Evolutionary conservation across 2,329 filamentous ascomycete species (phyloP).

Genomic region (Fusarium nanum): DNA sequence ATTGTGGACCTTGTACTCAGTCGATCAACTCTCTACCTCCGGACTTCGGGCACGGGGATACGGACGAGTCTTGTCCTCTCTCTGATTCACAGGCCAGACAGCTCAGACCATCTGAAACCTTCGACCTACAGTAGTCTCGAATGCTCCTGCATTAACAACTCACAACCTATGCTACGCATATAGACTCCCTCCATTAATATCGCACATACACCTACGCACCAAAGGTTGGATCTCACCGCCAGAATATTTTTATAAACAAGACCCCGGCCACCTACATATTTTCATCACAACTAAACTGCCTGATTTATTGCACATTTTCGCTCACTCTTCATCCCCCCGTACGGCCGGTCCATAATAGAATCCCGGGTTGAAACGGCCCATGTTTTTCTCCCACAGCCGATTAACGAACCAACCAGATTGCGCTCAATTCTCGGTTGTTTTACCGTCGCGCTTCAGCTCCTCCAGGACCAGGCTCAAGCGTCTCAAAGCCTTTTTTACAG

Average conservation of each 20-base stretch:
- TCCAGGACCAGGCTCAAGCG: constrained; percentile 13
- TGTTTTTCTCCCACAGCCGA: constrained; percentile 23
- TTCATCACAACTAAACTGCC: constrained; percentile 17
- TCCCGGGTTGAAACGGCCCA: constrained; percentile 27
- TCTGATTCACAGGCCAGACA: constrained; percentile 14
- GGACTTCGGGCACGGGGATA: constrained; percentile 22
- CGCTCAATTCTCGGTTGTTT: constrained; percentile 12
- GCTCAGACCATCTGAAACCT: constrained; percentile 28
- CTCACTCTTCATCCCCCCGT: constrained; percentile 15
- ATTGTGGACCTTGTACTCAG: constrained; percentile 23
- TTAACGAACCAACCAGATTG: constrained; percentile 36
- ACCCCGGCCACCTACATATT: constrained; percentile 24
- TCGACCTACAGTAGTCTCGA: constrained; percentile 22
- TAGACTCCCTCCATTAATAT: constrained; percentile 27
- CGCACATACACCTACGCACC: constrained; percentile 7
- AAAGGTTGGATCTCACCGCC: constrained; percentile 11
- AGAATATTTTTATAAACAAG: constrained; percentile 23
- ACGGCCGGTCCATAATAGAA: constrained; percentile 19
- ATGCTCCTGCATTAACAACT: constrained; percentile 36
- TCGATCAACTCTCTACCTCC: neutral
- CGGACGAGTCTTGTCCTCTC: constrained; percentile 4
- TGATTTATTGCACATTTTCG: constrained; percentile 15
- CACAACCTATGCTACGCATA: constrained; percentile 17
- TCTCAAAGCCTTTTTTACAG: constrained; percentile 17
- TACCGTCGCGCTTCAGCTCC: constrained; percentile 23